Evolutionary conservation across 148 eudicot species (phyloP).

Genomic region (Fallopia convolvulus): DNA sequence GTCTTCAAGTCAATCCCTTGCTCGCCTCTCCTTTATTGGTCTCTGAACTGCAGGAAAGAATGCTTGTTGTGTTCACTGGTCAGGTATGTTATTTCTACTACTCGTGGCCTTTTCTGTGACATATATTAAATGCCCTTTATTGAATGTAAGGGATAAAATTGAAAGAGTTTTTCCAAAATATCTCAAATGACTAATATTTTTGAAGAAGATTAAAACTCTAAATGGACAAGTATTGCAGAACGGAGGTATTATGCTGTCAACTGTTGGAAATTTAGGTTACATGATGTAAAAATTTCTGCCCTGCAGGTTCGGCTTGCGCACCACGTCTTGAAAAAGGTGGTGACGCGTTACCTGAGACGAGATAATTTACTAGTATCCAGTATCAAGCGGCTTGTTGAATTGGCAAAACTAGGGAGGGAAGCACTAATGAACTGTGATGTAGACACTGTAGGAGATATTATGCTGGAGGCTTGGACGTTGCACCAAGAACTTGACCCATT

Average conservation of each 20-base stretch:
- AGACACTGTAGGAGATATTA: constrained; percentile 63
- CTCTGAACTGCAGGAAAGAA: constrained; percentile 61
- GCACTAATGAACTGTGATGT: constrained; percentile 80
- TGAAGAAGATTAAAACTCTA: too few relatives aligned
- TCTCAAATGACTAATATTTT: too few relatives aligned
- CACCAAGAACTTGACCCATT: constrained; percentile 96
- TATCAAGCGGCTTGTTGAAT: constrained; percentile 86
- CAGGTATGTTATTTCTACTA: constrained; percentile 45
- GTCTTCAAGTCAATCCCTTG: constrained; percentile 81
- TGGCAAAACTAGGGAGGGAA: constrained; percentile 88
- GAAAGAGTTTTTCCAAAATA: too few relatives aligned
- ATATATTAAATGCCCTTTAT: not conserved
- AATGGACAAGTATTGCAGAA: not conserved
- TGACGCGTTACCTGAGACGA: constrained; percentile 70
- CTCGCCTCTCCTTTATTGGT: constrained; percentile 57
- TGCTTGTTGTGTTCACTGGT: constrained; percentile 96
- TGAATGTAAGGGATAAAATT: too few relatives aligned
- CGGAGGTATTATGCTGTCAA: not conserved
- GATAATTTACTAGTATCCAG: constrained; percentile 87
- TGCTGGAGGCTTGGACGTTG: constrained; percentile 93
- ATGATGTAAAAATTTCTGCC: not conserved
- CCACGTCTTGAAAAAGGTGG: constrained; percentile 89
- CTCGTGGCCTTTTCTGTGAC: not conserved
- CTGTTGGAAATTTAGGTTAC: not conserved
- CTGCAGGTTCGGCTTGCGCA: constrained; percentile 89